Conservation (phyloP, 2,329 filamentous ascomycete genomes). For the Sclerotinia sclerotiorum region DNA sequence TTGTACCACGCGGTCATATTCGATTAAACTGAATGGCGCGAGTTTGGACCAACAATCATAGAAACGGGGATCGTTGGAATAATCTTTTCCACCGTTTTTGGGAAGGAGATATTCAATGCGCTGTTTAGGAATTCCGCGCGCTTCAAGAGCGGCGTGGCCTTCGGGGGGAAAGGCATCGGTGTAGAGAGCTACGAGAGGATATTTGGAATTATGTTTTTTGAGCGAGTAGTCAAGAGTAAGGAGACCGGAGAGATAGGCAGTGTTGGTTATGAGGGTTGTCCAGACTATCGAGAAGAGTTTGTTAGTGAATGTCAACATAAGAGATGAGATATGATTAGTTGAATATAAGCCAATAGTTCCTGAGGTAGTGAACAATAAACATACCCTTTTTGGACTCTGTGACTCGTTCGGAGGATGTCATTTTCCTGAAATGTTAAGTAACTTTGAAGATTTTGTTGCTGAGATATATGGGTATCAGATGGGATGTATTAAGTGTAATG, state of each 20-base stretch:
- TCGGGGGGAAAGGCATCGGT: conserved; percentile 71
- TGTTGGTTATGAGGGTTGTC: conserved; percentile 85
- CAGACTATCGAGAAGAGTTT: conserved; percentile 62
- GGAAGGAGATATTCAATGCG: conserved; percentile 73
- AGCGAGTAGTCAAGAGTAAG: conserved; percentile 79
- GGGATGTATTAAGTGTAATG: background rate
- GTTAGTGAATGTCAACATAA: background rate
- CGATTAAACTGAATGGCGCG: conserved; percentile 70
- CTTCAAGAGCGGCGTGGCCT: conserved; percentile 67
- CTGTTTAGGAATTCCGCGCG: conserved; percentile 67
- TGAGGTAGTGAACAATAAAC: background rate
- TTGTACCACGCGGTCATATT: conserved; percentile 79
- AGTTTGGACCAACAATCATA: conserved; percentile 91
- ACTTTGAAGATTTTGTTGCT: background rate
- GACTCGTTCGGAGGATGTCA: conserved; percentile 29
- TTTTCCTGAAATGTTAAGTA: conserved; percentile 15
- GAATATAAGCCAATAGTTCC: conserved; percentile 8
- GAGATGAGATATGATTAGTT: conserved; percentile 19
- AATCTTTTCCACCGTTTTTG: conserved; percentile 59
- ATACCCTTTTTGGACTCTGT: conserved; percentile 39
- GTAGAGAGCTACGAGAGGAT: conserved; percentile 80
- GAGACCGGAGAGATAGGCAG: conserved; percentile 76
- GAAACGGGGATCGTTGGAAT: conserved; percentile 76
- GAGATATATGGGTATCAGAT: background rate
- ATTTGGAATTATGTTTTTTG: conserved; percentile 61